A percentile compares a stretch with the other conserved stretches of the same genome.
Conservation (phyloP, 2,329 filamentous ascomycete genomes). For the Immersiporthe knoxdaviesiana region DNA sequence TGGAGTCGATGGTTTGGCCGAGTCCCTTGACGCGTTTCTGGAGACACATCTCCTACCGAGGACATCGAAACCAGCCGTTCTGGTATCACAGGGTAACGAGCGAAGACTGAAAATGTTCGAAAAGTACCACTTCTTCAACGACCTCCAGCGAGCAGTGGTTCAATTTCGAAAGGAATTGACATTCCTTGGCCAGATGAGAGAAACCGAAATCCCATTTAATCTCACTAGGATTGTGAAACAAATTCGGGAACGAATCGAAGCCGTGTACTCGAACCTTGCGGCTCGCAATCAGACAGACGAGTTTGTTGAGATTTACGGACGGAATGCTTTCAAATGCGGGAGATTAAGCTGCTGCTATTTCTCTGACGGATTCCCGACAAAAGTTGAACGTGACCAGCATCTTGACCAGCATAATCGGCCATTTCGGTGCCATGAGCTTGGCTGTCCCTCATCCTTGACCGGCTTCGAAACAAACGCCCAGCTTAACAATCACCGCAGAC, state of each 20-base stretch:
- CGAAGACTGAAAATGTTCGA: not conserved
- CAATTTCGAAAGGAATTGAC: conserved; percentile 6
- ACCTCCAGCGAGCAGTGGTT: not conserved
- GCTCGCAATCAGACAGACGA: conserved; percentile 27
- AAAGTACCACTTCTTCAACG: not conserved
- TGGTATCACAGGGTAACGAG: conserved; percentile 8
- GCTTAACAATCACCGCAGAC: not conserved
- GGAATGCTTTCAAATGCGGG: conserved; percentile 43
- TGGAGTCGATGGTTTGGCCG: conserved; percentile 5
- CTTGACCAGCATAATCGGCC: conserved; percentile 42
- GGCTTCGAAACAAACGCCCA: conserved; percentile 4
- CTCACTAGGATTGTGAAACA: not conserved
- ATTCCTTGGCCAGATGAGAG: conserved; percentile 1
- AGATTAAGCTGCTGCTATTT: conserved; percentile 46
- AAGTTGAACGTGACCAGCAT: conserved; percentile 39
- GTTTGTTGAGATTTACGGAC: conserved; percentile 39
- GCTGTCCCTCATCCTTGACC: not conserved
- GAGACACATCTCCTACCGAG: not conserved
- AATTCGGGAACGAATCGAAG: conserved; percentile 22
- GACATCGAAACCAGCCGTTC: not conserved
- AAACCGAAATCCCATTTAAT: conserved; percentile 5
- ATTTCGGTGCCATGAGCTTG: conserved; percentile 37
- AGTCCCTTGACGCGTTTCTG: not conserved
- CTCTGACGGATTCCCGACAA: conserved; percentile 43
- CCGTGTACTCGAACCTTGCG: not conserved